These are phyloP conservation scores for Pyrus bretschneideri DNA, from an alignment of 306 rosid species.

Conservation along the genomic window DNA sequence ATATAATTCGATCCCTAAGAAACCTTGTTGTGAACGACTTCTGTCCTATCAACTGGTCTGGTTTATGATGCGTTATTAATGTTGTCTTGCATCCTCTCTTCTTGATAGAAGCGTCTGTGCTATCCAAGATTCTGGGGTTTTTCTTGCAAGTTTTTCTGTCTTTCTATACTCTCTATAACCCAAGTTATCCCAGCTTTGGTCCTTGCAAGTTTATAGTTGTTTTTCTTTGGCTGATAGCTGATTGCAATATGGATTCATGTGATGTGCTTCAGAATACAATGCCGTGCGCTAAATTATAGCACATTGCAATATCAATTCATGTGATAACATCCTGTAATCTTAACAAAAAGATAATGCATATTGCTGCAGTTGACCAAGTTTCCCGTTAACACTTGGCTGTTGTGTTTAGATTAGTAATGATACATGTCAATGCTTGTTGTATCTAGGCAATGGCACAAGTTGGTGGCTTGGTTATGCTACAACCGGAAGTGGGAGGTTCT, in stretches of 20 bases:
- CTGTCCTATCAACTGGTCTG: neutral
- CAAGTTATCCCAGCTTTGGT: neutral
- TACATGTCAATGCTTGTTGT: neutral
- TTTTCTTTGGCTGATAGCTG: neutral
- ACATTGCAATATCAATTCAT: neutral
- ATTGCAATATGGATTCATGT: neutral
- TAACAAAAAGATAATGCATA: neutral
- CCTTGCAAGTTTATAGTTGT: neutral
- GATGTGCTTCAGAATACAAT: neutral
- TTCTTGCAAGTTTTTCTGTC: neutral
- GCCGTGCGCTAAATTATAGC: neutral
- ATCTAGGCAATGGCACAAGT: slow-evolving; percentile 91
- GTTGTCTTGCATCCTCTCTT: neutral
- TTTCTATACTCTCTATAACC: neutral
- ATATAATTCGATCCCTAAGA: neutral
- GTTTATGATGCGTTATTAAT: neutral
- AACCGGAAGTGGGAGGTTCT: slow-evolving; percentile 81
- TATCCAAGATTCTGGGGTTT: neutral
- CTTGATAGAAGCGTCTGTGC: neutral
- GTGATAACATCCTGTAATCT: neutral
- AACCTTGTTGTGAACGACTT: neutral
- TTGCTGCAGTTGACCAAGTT: neutral
- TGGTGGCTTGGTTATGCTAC: slow-evolving; percentile 86
- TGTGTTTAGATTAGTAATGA: neutral
- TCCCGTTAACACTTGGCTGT: neutral